These are phyloP conservation scores for Leccinum fibrillosum DNA, from an alignment of 768 basidiomycete genomes.

Conservation along the genomic window DNA sequence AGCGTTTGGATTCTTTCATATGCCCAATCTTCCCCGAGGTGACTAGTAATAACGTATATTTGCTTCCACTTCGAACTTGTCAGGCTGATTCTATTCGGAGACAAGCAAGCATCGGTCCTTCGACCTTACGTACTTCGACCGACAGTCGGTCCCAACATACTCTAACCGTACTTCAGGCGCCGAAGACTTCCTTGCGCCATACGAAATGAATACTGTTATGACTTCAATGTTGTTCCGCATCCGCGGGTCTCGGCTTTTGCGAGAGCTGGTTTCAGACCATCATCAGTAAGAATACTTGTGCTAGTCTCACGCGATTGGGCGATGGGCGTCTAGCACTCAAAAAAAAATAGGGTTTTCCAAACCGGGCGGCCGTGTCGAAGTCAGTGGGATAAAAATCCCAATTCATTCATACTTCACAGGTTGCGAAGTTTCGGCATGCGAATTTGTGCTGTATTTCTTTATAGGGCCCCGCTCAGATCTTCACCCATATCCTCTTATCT, in stretches of 20 bases:
- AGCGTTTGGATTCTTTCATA: background rate
- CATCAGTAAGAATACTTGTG: background rate
- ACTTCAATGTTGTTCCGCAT: background rate
- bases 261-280: background rate
- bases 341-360: background rate
- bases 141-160: background rate
- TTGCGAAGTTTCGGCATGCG: background rate
- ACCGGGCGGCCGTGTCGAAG: background rate
- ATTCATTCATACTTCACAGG: background rate
- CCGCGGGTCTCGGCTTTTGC: background rate
- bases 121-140: background rate
- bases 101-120: background rate
- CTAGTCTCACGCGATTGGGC: background rate
- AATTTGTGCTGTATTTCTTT: background rate
- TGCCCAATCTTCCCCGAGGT: background rate
- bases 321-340: background rate
- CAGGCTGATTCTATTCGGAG: background rate
- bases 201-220: background rate
- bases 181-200: background rate
- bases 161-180: background rate
- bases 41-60: background rate
- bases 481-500: background rate
- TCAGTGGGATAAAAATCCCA: background rate
- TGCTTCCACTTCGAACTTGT: background rate
- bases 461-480: background rate